A percentile compares a stretch with the other conserved stretches of the same genome.
Evolutionary conservation across 2,329 filamentous ascomycete genomes (phyloP).

Genomic region (Aspergillus clavatus): DNA sequence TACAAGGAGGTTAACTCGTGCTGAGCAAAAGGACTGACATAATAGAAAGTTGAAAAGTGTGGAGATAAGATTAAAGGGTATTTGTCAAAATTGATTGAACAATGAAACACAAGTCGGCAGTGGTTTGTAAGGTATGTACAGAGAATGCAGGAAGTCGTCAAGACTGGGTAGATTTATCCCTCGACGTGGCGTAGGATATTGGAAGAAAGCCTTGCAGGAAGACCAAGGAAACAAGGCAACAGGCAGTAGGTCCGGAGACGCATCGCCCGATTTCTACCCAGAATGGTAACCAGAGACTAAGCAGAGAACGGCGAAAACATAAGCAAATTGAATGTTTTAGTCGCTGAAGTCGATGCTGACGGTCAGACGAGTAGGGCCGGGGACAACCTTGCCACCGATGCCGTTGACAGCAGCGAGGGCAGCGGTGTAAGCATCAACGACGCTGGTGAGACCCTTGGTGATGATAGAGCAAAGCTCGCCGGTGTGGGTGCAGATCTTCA

Average conservation of each 20-base stretch:
- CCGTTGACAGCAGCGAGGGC: constrained; percentile 23
- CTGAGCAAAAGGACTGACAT: background rate
- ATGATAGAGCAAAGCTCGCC: constrained; percentile 31
- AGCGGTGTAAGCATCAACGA: constrained; percentile 33
- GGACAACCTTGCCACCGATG: constrained; percentile 25
- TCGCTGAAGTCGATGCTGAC: constrained; percentile 27
- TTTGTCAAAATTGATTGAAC: background rate
- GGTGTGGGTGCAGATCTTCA: constrained; percentile 32
- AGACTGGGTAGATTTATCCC: too few relatives aligned
- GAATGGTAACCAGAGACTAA: constrained; percentile 9
- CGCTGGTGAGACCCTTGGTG: constrained; percentile 13
- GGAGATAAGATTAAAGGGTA: too few relatives aligned
- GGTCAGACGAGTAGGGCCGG: constrained; percentile 30
- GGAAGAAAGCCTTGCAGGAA: background rate
- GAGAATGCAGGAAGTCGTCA: constrained; percentile 2
- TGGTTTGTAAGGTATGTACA: background rate
- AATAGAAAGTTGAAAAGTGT: too few relatives aligned
- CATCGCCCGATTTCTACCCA: background rate
- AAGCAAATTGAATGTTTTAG: constrained; percentile 12
- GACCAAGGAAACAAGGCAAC: too few relatives aligned
- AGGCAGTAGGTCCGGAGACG: background rate
- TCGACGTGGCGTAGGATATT: too few relatives aligned
- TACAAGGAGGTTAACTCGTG: too few relatives aligned
- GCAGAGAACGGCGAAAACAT: constrained; percentile 4
- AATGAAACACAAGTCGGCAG: background rate